Evolutionary conservation across 139 green algal genomes (phyloP), one percentile per base, ranked within the genome.

Genomic region (Pleodorina starrii): DNA sequence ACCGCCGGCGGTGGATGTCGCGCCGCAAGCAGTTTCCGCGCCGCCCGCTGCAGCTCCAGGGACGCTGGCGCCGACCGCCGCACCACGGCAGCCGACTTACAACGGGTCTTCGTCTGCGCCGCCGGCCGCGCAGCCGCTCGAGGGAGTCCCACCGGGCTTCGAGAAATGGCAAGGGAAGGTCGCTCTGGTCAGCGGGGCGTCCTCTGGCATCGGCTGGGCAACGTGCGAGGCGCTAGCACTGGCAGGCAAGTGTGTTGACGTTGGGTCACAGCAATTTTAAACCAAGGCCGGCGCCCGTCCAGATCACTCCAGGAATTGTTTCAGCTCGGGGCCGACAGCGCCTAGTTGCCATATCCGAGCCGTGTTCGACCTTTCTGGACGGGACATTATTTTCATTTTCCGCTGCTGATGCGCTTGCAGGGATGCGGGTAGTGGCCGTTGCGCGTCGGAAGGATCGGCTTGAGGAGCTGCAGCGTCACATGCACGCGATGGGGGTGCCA

Each of bases 371-470:
- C n/a, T n/a, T n/a, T n/a, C n/a, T n/a, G n/a, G n/a, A n/a, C n/a
- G n/a, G n/a, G n/a, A n/a, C n/a, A n/a, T n/a, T n/a, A n/a, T n/a
- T n/a, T n/a, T n/a, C n/a, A n/a, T n/a, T n/a, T n/a, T n/a, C n/a
- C n/a, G n/a, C n/a, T n/a, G n/a, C n/a, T n/a, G n/a, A n/a, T n/a
- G n/a, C n/a, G n/a, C n/a, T n/a, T n/a, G n/a, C 91, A 68, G 96
- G 96, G 23, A 86, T 98, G 90, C 94, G 95, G 0, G 95, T 98
- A 21, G 96, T 98, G 54, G 97, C 96, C 1, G 92, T 98, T 19
- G 95, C 95, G 19, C 89, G 95, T 66, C 92, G 95, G 16, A 92
- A 94, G 51, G 94, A 96, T 9, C 81, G 93, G 72, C 92, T 98
- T 80, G 95, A 98, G 89, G 88, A 93, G 60, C 93, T 98, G 79